phyloP scores from a whole-genome alignment of 2,329 filamentous ascomycete genomes.

The Colletotrichum sp. region DNA sequence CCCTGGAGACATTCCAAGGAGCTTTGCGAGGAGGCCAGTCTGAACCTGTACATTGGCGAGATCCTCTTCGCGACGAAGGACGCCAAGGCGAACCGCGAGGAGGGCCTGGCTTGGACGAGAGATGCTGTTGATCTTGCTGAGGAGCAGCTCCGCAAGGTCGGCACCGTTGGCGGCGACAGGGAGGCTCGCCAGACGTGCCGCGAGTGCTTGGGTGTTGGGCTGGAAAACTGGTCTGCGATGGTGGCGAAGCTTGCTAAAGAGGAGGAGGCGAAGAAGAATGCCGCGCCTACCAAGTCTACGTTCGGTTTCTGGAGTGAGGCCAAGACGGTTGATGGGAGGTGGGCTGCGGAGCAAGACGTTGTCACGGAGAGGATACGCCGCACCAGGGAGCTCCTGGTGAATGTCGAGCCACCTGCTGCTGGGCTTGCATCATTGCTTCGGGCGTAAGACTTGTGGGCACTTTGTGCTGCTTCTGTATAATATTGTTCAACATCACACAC shows the following conservation, averaged over 20 bases:
- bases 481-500: not conserved
- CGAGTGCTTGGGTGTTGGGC: slow-evolving; percentile 77
- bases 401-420: slow-evolving; percentile 41
- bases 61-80: slow-evolving; percentile 80
- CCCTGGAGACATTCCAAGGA: slow-evolving; percentile 69
- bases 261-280: slow-evolving; percentile 45
- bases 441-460: slow-evolving; percentile 34
- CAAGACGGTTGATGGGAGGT: slow-evolving; percentile 46
- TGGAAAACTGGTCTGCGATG: slow-evolving; percentile 87
- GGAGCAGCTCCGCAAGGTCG: slow-evolving; percentile 61
- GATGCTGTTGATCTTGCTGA: slow-evolving; percentile 86
- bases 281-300: slow-evolving; percentile 28
- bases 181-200: slow-evolving; percentile 64
- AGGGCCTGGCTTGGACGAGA: slow-evolving; percentile 87
- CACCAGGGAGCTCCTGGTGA: slow-evolving; percentile 58
- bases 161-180: slow-evolving; percentile 1
- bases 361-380: slow-evolving; percentile 57
- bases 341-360: slow-evolving; percentile 60
- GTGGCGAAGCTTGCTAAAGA: slow-evolving; percentile 66
- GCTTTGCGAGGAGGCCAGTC: slow-evolving; percentile 82
- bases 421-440: slow-evolving; percentile 43
- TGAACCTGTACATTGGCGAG: slow-evolving; percentile 92
- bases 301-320: slow-evolving; percentile 46
- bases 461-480: not conserved
- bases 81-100: slow-evolving; percentile 53